Evolutionary conservation across 768 basidiomycete species (phyloP), one percentile per base, ranked within the genome.

Genomic region (Boletus tomentosulus): DNA sequence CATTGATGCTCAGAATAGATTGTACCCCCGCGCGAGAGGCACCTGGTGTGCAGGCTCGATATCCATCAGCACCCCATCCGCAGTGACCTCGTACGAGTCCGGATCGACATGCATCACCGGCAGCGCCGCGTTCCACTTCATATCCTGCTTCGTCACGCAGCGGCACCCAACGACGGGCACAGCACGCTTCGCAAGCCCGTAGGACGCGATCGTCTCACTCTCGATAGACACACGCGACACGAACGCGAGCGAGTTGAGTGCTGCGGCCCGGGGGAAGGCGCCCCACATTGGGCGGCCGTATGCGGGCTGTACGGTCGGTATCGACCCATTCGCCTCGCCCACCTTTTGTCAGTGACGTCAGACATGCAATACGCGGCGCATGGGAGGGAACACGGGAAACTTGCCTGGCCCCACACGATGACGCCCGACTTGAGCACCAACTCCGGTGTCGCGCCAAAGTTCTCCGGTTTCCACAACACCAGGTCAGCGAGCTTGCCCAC

Each of bases 261-360:
- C 88, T 2, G 76, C 73, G 0, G 92, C 37, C 12, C 27, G 16
- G 27, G 48, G 48, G 19, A 38, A 19, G 28, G 86, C 70, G 13
- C 91, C 96, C 94, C 95, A 99, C 97, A 98, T 98, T 1, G 92
- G 92, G 42, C 86, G 83, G 9, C 85, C 82, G 57, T 82, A 83
- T 66, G 85, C 81, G 0, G 97, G 97, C 66, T 98, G 94, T 0
- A 99, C 92, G 2, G 92, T 90, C 12, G 97, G 94, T 57, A 99
- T 98, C 8, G 93, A 95, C 2, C 81, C 97, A 69, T 98, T 98
- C 0, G 96, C 89, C 43, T 99, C 97, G 16, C 97, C 97, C 85
- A 99, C 89, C 89, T 95, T 60, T 24, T 15, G 42, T 25, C 25
- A 7, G 6, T 12, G 46, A 46, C 12, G 25, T 28, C 48, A 24